A percentile compares a stretch with the other conserved stretches of the same genome.
Evolutionary conservation across 2,329 filamentous ascomycete genomes (phyloP).

Genomic region (Hypoxylon sp.): DNA sequence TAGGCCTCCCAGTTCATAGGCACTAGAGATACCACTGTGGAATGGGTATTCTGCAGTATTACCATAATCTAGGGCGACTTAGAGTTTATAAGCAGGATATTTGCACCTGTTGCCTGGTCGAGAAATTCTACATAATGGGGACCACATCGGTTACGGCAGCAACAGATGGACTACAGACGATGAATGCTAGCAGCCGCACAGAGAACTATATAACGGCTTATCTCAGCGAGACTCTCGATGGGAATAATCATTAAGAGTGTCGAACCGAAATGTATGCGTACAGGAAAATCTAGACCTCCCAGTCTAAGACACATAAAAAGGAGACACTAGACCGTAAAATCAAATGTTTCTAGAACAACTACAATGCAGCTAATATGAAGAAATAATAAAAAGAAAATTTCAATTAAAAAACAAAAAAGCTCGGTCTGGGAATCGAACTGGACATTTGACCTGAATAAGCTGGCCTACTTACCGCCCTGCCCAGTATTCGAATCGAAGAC

Average conservation of each 20-base stretch:
- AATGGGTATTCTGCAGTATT: background rate
- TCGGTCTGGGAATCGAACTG: background rate
- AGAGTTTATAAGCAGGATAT: no score
- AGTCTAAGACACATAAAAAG: no score
- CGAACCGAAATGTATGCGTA: background rate
- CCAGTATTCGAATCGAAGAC: constrained; percentile 1
- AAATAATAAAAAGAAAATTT: background rate
- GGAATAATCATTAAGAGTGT: background rate
- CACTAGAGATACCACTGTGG: no score
- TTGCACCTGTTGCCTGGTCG: no score
- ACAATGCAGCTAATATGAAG: background rate
- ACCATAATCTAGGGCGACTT: background rate
- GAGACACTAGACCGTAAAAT: no score
- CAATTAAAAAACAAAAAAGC: background rate
- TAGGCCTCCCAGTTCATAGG: no score
- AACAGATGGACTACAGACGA: background rate
- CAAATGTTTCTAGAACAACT: background rate
- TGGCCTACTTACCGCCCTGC: background rate
- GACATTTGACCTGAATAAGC: background rate
- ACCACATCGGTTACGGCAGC: background rate
- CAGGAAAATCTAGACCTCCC: background rate
- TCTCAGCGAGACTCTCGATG: background rate
- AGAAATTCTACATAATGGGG: background rate
- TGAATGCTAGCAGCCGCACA: background rate
- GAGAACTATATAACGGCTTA: background rate